These are phyloP conservation scores for Hypholoma fasciculare DNA, from an alignment of 768 basidiomycete species.

Conservation along the genomic window DNA sequence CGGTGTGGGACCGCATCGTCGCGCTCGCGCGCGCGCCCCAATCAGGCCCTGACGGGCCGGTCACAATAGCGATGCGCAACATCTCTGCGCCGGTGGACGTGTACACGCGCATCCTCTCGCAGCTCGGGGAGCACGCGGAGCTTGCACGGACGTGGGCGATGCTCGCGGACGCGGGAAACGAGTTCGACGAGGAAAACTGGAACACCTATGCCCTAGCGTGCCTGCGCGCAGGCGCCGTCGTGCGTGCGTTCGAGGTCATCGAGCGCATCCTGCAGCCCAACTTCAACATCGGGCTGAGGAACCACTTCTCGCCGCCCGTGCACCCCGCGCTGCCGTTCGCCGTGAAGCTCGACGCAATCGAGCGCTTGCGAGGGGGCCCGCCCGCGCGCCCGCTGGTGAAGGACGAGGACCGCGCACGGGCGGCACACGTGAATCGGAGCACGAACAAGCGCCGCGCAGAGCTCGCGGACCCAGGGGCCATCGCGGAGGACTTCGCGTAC, in stretches of 20 bases:
- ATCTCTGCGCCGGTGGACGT: conserved; percentile 25
- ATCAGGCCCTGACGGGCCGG: not conserved
- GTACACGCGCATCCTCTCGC: conserved; percentile 74
- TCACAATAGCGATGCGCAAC: not conserved
- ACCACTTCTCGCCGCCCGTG: not conserved
- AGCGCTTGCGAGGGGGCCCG: not conserved
- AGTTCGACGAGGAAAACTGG: conserved; percentile 90
- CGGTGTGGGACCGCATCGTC: conserved; percentile 72
- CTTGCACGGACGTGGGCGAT: conserved; percentile 69
- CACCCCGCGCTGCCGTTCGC: conserved; percentile 1
- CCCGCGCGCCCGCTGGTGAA: not conserved
- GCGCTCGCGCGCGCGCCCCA: conserved; percentile 35
- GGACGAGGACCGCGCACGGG: not conserved
- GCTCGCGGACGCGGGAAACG: conserved; percentile 62
- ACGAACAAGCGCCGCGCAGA: not conserved
- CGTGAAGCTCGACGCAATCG: not conserved
- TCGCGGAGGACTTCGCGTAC: conserved; percentile 19
- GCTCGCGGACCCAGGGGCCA: conserved; percentile 11
- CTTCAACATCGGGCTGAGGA: not conserved
- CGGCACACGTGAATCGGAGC: not conserved
- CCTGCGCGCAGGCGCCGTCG: conserved; percentile 77
- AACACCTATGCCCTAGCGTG: conserved; percentile 79
- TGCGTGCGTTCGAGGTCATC: conserved; percentile 80
- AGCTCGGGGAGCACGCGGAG: conserved; percentile 57
- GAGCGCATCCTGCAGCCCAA: conserved; percentile 71